Evolutionary conservation across 2,329 filamentous ascomycete species (phyloP).

Genomic region (Ceratocystis alfenasii): DNA sequence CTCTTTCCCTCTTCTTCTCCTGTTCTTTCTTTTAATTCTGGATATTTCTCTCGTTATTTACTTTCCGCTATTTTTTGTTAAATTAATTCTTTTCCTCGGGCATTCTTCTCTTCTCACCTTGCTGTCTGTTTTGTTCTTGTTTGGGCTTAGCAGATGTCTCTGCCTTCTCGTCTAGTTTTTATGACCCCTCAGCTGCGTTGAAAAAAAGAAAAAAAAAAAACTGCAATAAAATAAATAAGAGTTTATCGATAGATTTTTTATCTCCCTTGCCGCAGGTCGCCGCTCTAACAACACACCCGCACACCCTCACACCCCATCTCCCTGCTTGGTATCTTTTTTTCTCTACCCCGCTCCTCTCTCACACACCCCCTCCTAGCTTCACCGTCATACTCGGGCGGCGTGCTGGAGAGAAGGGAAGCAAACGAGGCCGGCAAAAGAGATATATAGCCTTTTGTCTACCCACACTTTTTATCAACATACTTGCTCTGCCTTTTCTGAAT

Average conservation of each 20-base stretch:
- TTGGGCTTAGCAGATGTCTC: constrained; percentile 15
- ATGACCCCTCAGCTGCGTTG: not conserved
- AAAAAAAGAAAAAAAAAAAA: not conserved
- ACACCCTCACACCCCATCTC: not conserved
- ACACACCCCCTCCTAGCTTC: not conserved
- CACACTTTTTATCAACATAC: not conserved
- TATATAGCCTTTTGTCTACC: constrained; percentile 7
- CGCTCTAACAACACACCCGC: not conserved
- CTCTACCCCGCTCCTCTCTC: not conserved
- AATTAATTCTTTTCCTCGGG: not conserved
- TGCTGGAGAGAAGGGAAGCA: not conserved
- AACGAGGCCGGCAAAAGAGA: not conserved
- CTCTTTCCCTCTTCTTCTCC: not conserved
- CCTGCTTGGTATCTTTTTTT: not conserved
- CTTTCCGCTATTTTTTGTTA: not conserved
- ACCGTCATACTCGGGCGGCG: constrained; percentile 1
- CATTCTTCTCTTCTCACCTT: not conserved
- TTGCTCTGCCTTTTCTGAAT: not conserved
- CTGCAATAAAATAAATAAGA: no score
- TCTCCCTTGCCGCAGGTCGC: not conserved
- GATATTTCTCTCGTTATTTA: not conserved
- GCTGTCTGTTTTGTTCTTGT: not conserved
- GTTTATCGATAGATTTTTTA: not conserved
- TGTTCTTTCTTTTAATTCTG: not conserved
- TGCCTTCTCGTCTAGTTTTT: constrained; percentile 18